These are phyloP conservation scores for Trichopus zeylanicus DNA, from an alignment of 116 monocot species.

Conservation along the genomic window DNA sequence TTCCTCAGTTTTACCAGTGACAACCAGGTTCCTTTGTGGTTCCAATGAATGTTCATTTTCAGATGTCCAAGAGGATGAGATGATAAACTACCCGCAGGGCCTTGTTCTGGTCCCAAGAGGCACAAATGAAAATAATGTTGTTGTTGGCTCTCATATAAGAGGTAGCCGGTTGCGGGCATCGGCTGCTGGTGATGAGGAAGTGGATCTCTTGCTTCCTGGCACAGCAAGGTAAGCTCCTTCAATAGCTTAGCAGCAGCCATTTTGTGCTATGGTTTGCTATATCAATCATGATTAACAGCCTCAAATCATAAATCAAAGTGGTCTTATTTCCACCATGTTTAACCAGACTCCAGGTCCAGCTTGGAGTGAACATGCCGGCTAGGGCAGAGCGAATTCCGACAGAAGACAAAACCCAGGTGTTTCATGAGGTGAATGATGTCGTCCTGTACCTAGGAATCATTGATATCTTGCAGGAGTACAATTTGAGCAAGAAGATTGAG, in stretches of 20 bases:
- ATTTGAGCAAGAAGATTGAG: slow-evolving; percentile 26
- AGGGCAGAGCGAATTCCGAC: slow-evolving; percentile 26
- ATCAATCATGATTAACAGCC: not conserved
- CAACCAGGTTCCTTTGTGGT: too few species aligned
- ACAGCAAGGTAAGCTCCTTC: slow-evolving; percentile 58
- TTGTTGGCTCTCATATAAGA: slow-evolving; percentile 94
- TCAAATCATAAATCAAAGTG: not conserved
- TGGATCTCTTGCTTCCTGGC: slow-evolving; percentile 95
- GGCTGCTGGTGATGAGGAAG: slow-evolving; percentile 87
- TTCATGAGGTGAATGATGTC: slow-evolving; percentile 12
- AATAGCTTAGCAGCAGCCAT: too few species aligned
- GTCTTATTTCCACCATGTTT: not conserved
- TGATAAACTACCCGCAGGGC: slow-evolving; percentile 59
- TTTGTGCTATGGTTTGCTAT: too few species aligned
- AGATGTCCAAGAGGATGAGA: slow-evolving; percentile 82
- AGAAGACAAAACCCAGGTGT: not conserved
- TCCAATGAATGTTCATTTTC: slow-evolving; percentile 7
- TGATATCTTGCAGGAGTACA: slow-evolving; percentile 20
- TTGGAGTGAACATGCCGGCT: slow-evolving; percentile 43
- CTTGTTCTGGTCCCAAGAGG: slow-evolving; percentile 77
- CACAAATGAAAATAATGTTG: slow-evolving; percentile 50
- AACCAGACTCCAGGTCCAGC: slow-evolving; percentile 5
- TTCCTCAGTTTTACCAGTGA: too few species aligned
- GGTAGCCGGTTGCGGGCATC: slow-evolving; percentile 83
- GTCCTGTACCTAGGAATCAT: slow-evolving; percentile 23